Percentiles rank a stretch among this genome's conserved stretches.
Evolutionary conservation across 2,329 filamentous ascomycete species (phyloP).

Genomic region (Hypoxylon sp.): DNA sequence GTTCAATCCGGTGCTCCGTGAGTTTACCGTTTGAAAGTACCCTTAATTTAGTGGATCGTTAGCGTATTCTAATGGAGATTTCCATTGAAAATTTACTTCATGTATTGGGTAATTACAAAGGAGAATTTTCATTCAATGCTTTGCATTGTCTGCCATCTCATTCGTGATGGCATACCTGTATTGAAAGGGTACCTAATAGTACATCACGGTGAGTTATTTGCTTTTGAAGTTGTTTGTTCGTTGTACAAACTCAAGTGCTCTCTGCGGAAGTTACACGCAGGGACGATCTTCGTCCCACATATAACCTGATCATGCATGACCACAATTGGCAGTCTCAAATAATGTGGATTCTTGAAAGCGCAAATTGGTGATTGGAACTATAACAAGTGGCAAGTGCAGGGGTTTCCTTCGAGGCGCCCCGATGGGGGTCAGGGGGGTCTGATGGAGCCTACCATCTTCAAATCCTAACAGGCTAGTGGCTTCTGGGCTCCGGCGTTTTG

Average conservation of each 20-base stretch:
- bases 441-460: conserved; percentile 25
- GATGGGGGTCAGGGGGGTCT: conserved; percentile 30
- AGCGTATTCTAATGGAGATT: conserved; percentile 2
- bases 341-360: conserved; percentile 10
- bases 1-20: conserved; percentile 19
- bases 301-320: conserved; percentile 41
- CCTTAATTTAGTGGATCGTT: conserved; percentile 12
- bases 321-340: conserved; percentile 36
- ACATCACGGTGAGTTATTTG: not conserved
- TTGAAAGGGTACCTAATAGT: not conserved
- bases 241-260: conserved; percentile 1
- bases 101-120: not conserved
- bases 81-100: conserved; percentile 2
- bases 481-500: conserved; percentile 33
- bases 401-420: conserved; percentile 12
- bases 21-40: conserved; percentile 8
- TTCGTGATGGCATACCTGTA: not conserved
- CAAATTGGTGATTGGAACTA: conserved; percentile 28
- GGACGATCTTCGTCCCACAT: conserved; percentile 32
- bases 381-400: conserved; percentile 21
- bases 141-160: not conserved
- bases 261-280: conserved; percentile 23
- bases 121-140: not conserved
- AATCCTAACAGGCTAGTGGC: conserved; percentile 30
- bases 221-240: not conserved